Evolutionary conservation across 2,329 filamentous ascomycete species (phyloP).

Genomic region (Fusarium buxicola): DNA sequence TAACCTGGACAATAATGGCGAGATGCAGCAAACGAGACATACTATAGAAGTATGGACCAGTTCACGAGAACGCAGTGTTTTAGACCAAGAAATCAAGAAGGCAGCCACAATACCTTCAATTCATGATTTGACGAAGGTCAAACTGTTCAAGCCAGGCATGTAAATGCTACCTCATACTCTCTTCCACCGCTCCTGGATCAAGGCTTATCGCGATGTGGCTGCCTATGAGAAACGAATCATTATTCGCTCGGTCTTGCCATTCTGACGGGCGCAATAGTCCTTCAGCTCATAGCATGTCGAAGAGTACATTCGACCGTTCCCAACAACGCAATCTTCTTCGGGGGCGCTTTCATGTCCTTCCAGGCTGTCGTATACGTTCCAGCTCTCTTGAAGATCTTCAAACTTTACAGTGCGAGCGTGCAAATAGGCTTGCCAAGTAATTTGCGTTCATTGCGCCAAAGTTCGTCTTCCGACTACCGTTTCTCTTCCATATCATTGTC

Average conservation of each 20-base stretch:
- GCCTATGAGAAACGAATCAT: slow-evolving; percentile 82
- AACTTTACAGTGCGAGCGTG: slow-evolving; percentile 67
- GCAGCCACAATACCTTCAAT: too few species aligned
- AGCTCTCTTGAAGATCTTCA: slow-evolving; percentile 71
- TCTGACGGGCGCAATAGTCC: slow-evolving; percentile 88
- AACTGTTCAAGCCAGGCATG: slow-evolving; percentile 52
- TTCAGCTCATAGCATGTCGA: slow-evolving; percentile 75
- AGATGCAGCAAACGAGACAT: slow-evolving; percentile 23
- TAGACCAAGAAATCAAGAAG: not conserved
- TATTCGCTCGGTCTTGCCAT: slow-evolving; percentile 80
- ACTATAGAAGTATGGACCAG: not conserved
- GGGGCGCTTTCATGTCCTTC: slow-evolving; percentile 78
- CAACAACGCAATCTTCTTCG: slow-evolving; percentile 84
- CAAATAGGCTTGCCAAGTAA: slow-evolving; percentile 82
- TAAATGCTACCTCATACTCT: slow-evolving; percentile 68
- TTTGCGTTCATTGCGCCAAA: slow-evolving; percentile 79
- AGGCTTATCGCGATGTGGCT: slow-evolving; percentile 83
- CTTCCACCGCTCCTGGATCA: slow-evolving; percentile 81
- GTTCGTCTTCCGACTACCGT: slow-evolving; percentile 82
- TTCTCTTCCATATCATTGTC: slow-evolving; percentile 79
- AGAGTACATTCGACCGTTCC: slow-evolving; percentile 78
- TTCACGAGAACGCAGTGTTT: too few species aligned
- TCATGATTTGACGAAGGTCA: not conserved
- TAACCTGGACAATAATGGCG: slow-evolving; percentile 69
- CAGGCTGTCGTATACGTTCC: slow-evolving; percentile 87